Base-by-base conservation (phyloP, 2,329 filamentous ascomycete genomes). In the Cyclaneusma minus region DNA sequence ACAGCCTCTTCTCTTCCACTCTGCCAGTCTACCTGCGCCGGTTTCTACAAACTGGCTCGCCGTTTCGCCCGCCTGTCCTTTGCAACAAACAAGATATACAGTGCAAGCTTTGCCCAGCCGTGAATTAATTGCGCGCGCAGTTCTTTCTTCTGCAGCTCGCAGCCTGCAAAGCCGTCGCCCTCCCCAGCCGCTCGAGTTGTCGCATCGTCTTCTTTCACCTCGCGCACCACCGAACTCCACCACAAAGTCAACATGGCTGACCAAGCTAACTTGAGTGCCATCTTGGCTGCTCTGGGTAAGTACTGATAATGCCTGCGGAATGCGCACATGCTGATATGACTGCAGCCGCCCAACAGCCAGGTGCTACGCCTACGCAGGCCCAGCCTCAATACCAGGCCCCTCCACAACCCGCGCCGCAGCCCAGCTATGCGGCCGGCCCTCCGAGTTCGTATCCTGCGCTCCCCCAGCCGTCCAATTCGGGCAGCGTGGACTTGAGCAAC, bases 401-500 rank as follows among this genome's bases (percentile, higher is more conserved):
- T 21, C 48, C 41, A 17, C 45, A 48, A 28, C 49, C 50, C 35
- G 51, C 45, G 20, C 47, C 43, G 33, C 42, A 56, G 33, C 46
- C 53, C 42, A 47, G 52, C 22, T 56, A 58, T 24, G 45, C 43
- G 19, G 44, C 50, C 6, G n/a, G n/a, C n/a, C n/a, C n/a, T n/a
- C 42, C 51, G 17, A 40, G 37, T 9, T 49, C 36, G 23, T 58
- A 54, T 31, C n/a, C n/a, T n/a, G 37, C 45, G 6, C 38, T 58
- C 20, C 55, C 55, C 21, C 54, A 53, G 38, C 79, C 80, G 3
- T 68, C 75, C 5, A 65, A 64, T 29, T 79, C 77, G 32, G 82
- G 82, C 26, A 84, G 69, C 40, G 60, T 91, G 35, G 82, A 92
- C 45, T 54, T 92, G 27, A 85, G 76, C 52, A 64, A 68, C 29